Percentiles rank a stretch among this genome's conserved stretches.
Evolutionary conservation across 2,329 filamentous ascomycete genomes (phyloP).

Genomic region (Aureobasidium sp.): DNA sequence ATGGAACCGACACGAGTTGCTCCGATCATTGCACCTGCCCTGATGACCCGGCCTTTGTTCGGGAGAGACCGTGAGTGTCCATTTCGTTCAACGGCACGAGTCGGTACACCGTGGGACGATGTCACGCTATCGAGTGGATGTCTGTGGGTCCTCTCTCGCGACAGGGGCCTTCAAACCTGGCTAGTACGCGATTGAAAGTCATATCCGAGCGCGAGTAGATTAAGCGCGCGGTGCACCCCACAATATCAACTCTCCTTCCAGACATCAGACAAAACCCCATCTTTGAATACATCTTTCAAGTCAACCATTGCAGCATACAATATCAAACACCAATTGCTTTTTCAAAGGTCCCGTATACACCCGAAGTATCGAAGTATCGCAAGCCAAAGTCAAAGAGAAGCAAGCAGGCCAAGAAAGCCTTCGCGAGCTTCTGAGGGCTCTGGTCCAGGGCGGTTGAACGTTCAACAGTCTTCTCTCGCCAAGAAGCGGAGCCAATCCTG

Average conservation of each 20-base stretch:
- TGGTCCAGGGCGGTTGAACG: background rate
- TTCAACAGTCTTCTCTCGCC: constrained; percentile 2
- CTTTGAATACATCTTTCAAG: background rate
- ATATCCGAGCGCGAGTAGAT: background rate
- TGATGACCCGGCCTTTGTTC: background rate
- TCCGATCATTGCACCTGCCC: background rate
- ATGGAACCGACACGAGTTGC: background rate
- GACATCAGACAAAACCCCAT: background rate
- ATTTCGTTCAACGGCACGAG: background rate
- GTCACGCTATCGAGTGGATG: background rate
- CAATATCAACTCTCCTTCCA: background rate
- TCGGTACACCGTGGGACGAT: background rate
- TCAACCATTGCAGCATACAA: background rate
- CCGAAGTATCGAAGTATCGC: constrained; percentile 7
- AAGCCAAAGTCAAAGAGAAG: constrained; percentile 7
- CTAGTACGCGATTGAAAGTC: background rate
- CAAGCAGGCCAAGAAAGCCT: constrained; percentile 12
- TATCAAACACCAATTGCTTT: background rate
- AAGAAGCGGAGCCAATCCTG: constrained; percentile 4
- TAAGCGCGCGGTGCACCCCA: background rate
- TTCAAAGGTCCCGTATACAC: background rate
- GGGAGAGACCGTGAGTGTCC: background rate
- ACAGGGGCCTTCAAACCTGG: background rate
- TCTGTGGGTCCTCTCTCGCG: background rate
- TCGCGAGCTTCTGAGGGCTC: constrained; percentile 7